phyloP scores from a whole-genome alignment of 2,329 filamentous ascomycete genomes.

The Eutypella sp. region DNA sequence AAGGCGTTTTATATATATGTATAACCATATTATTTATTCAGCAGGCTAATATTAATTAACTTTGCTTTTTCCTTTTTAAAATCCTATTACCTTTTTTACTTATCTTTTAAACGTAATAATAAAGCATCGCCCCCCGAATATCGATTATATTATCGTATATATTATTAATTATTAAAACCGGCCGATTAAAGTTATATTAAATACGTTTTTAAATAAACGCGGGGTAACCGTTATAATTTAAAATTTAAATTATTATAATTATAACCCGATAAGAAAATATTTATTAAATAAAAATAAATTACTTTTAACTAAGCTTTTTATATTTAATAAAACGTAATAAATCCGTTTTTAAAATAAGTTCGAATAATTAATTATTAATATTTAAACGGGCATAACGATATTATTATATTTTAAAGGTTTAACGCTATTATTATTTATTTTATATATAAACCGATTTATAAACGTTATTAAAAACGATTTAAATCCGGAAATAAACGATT shows the following conservation, averaged over 20 bases:
- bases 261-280: not conserved
- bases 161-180: not conserved
- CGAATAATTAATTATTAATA: not conserved
- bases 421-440: not conserved
- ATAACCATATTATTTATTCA: too few species aligned
- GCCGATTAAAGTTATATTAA: not conserved
- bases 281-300: not conserved
- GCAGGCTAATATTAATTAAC: too few species aligned
- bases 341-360: not conserved
- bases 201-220: not conserved
- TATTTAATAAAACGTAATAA: not conserved
- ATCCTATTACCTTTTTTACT: too few species aligned
- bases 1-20: too few species aligned
- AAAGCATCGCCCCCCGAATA: not conserved
- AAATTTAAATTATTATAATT: slow-evolving; percentile 2
- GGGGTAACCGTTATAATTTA: not conserved
- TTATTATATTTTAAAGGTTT: not conserved
- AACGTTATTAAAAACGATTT: not conserved
- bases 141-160: slow-evolving; percentile 1
- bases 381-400: not conserved
- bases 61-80: too few species aligned
- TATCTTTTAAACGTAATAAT: not conserved
- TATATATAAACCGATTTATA: not conserved
- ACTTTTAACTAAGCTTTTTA: not conserved
- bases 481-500: not conserved